These are phyloP conservation scores for Lentinus tigrinus DNA, from an alignment of 768 basidiomycete species.

Conservation along the genomic window DNA sequence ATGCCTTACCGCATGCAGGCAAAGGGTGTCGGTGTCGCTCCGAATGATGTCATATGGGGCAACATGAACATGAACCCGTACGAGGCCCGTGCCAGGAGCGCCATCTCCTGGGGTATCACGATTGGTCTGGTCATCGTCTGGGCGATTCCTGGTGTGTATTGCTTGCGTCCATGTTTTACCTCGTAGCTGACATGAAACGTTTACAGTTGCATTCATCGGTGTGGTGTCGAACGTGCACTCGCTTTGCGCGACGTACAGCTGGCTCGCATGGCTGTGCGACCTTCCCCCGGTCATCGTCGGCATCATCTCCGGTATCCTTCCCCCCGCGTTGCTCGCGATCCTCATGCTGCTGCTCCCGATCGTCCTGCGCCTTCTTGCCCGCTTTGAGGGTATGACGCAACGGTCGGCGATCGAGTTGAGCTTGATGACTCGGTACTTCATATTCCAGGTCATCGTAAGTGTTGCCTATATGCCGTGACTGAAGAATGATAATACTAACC, in stretches of 20 bases:
- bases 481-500: not conserved
- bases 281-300: slow-evolving; percentile 68
- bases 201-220: slow-evolving; percentile 62
- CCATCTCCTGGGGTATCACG: slow-evolving; percentile 71
- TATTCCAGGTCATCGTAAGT: slow-evolving; percentile 87
- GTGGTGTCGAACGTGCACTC: slow-evolving; percentile 75
- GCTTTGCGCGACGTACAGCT: slow-evolving; percentile 61
- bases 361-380: slow-evolving; percentile 73
- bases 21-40: slow-evolving; percentile 79
- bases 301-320: slow-evolving; percentile 86
- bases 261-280: slow-evolving; percentile 83
- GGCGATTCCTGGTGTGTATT: slow-evolving; percentile 70
- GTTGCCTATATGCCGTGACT: not conserved
- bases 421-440: slow-evolving; percentile 89
- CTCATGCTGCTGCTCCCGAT: slow-evolving; percentile 91
- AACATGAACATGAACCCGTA: slow-evolving; percentile 91
- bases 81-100: slow-evolving; percentile 42
- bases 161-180: not conserved
- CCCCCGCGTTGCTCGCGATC: slow-evolving; percentile 83
- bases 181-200: not conserved
- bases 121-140: slow-evolving; percentile 82
- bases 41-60: slow-evolving; percentile 88
- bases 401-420: slow-evolving; percentile 81
- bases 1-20: slow-evolving; percentile 79
- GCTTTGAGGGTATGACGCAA: slow-evolving; percentile 90